Evolutionary conservation across 2,329 filamentous ascomycete species (phyloP), one percentile per base, ranked within the genome.

Genomic region (Neonectria magnoliae): DNA sequence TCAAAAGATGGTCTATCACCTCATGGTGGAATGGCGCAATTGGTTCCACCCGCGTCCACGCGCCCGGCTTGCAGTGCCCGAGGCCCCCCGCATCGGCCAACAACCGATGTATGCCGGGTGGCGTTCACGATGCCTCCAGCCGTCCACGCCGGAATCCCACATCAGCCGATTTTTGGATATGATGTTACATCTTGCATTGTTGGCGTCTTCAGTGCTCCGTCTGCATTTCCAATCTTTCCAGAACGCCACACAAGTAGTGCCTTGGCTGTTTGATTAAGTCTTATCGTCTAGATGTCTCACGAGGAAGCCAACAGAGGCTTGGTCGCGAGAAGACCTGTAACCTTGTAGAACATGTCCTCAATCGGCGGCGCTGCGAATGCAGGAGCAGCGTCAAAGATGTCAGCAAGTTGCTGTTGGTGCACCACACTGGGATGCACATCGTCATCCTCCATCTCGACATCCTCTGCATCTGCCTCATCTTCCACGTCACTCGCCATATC

Each of bases 281-380:
- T 47, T 54, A 62, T 68, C 58, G 62, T 63, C 61, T 69, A 68
- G 33, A 56, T 70, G 60, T 45, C 62, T 65, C 60, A 64, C 62
- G 60, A 72, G 55, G 64, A 71, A 33, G 68, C 68, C 14, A 75
- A 72, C 47, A 82, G 69, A 14, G 87, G 84, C 76, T 87, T 90
- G 65, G 85, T 81, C 1, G 87, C 85, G 75, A 91, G 88, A 10
- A 81, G 71, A 51, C 74, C 87, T 13, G 91, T 86, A 42, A 95
- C 89, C 77, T 89, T 88, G 77, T 91, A 89, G 75, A 94, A 94
- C 81, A 93, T 86, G 67, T 93, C 91, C 77, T 91, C 88, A 22
- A 94, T 87, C 11, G 91, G 88, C 22, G 90, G 89, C 73, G 91
- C 85, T 0, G 90, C 89, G 74, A 91, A 91, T 4, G 89, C 86